Percentiles rank a stretch among this genome's conserved stretches.
Evolutionary conservation across 768 basidiomycete species (phyloP).

Genomic region (Kwoniella newhampshirensis): DNA sequence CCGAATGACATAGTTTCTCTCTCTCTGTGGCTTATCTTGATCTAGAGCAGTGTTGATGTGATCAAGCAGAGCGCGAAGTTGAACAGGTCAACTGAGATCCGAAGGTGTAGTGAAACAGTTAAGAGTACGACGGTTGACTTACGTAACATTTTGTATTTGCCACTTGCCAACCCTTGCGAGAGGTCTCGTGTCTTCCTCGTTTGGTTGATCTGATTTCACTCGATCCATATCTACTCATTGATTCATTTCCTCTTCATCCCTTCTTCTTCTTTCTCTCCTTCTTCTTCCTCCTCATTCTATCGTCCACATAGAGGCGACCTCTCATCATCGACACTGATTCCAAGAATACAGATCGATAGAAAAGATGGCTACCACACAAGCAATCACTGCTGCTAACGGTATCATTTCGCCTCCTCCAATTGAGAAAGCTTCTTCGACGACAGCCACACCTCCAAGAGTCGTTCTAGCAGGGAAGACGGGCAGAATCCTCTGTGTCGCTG

Average conservation of each 20-base stretch:
- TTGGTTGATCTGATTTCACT: too few relatives aligned
- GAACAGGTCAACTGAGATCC: too few relatives aligned
- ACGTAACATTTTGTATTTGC: too few relatives aligned
- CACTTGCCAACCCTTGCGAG: too few relatives aligned
- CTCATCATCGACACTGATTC: not conserved
- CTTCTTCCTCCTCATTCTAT: not conserved
- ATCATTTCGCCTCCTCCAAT: constrained; percentile 35
- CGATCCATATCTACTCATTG: too few relatives aligned
- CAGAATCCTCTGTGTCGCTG: constrained; percentile 88
- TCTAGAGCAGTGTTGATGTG: too few relatives aligned
- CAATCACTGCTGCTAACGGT: constrained; percentile 29
- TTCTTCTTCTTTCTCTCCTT: not conserved
- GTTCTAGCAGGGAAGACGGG: constrained; percentile 45
- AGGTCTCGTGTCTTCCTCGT: too few relatives aligned
- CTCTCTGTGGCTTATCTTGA: too few relatives aligned
- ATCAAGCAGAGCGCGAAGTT: too few relatives aligned
- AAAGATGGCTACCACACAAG: constrained; percentile 17
- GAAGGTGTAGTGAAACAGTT: too few relatives aligned
- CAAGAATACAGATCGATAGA: constrained; percentile 1
- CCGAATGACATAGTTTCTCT: constrained; percentile 31
- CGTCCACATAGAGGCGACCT: not conserved
- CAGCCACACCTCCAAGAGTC: constrained; percentile 33
- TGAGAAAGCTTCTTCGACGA: constrained; percentile 31
- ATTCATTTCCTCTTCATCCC: constrained; percentile 3
- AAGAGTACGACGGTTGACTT: too few relatives aligned